Evolutionary conservation across 2,329 filamentous ascomycete species (phyloP), one percentile per base, ranked within the genome.

Genomic region (Fusarium multiceps): DNA sequence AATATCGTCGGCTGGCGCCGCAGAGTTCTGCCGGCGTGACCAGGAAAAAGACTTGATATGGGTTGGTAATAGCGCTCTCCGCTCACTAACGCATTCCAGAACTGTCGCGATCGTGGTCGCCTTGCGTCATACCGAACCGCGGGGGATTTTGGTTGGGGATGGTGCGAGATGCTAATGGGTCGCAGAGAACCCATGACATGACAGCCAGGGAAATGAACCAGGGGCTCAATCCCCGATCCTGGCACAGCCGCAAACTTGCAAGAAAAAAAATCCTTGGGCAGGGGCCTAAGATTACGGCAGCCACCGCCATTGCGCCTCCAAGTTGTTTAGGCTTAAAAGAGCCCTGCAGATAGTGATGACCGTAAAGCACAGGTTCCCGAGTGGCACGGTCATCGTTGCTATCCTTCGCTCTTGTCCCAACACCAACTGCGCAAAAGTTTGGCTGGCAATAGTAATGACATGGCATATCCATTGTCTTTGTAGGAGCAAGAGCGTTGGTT

Each of bases 121-220:
- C 66, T 74, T 75, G 73, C 72, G 73, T 75, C 73, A 75, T 75
- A 69, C 65, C 65, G 57, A 73, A 60, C 58, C 55, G 59, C 28
- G 58, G 53, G 60, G 63, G 42, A 4, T 49, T 66, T 66, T 60
- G 66, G 49, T 66, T 68, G 68, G 73, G 70, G 66, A 63, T 42
- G 57, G 50, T 57, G 63, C 65, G 65, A 63, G 61, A 63, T 58
- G 62, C 40, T 41, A 50, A 71, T 63, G 71, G 62, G 62, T 49
- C 60, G 49, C 49, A 74, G 51, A 74, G 70, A 74, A 69, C 57
- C 66, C 61, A 72, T 72, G 71, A 69, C 71, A 74, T 68, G 69
- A 70, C 61, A 62, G 58, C 46, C 63, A 72, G 67, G 60, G 63
- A 69, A 68, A 71, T 61, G 55, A 63, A 55, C 55, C 53, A 63